Conservation (phyloP, 805 yeast genomes). For the Candida patagonica region DNA sequence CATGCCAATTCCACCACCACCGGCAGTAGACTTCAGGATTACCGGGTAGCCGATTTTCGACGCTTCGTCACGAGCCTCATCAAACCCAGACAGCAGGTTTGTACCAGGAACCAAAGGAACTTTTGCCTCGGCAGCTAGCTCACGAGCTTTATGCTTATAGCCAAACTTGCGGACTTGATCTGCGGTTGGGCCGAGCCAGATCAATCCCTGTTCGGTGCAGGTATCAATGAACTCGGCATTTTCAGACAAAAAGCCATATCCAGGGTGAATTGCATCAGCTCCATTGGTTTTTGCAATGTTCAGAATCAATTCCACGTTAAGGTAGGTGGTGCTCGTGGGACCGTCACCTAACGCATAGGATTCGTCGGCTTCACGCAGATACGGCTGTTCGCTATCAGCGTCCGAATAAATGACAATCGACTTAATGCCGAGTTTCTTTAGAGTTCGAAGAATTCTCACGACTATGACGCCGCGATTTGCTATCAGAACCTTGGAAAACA, state of each 20-base stretch:
- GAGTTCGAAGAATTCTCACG: conserved; percentile 81
- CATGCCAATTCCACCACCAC: conserved; percentile 98
- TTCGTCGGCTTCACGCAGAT: conserved; percentile 74
- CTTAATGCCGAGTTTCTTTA: conserved; percentile 67
- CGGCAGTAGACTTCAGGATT: conserved; percentile 96
- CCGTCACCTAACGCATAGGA: conserved; percentile 71
- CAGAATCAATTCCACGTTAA: conserved; percentile 75
- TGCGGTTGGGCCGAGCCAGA: conserved; percentile 97
- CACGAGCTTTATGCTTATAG: conserved; percentile 92
- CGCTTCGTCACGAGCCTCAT: conserved; percentile 71
- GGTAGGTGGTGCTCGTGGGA: conserved; percentile 85
- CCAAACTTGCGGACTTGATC: conserved; percentile 87
- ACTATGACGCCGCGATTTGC: conserved; percentile 99
- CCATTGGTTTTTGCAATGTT: conserved; percentile 74
- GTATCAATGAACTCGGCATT: conserved; percentile 93
- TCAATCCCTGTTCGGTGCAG: conserved; percentile 72
- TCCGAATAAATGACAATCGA: conserved; percentile 88
- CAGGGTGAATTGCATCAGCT: conserved; percentile 96
- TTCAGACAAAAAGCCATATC: conserved; percentile 93
- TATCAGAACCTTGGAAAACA: no score
- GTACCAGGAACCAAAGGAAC: conserved; percentile 99
- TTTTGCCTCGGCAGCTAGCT: conserved; percentile 80
- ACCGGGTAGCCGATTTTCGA: conserved; percentile 70
- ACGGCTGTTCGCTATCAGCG: conserved; percentile 81
- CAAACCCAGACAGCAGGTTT: conserved; percentile 59